Evolutionary conservation across 2,329 filamentous ascomycete species (phyloP), one percentile per base, ranked within the genome.

Genomic region (Dichotomopilus funicola): DNA sequence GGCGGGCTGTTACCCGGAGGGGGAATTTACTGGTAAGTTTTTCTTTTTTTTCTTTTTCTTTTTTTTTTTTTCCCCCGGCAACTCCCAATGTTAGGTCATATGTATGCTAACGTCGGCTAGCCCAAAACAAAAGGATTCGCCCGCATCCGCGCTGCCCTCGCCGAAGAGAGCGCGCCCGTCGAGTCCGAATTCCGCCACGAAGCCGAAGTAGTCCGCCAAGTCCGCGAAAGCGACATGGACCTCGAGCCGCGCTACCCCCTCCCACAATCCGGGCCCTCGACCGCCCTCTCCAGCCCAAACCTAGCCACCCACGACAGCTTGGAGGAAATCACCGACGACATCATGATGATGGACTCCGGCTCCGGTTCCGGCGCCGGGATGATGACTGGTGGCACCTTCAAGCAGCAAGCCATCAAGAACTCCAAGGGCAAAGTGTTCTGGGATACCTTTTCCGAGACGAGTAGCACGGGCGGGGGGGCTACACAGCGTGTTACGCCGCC

Each of bases 81-180:
- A n/a, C n/a, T n/a, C n/a, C n/a, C n/a, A n/a, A n/a, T n/a, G n/a
- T n/a, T n/a, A n/a, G n/a, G n/a, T n/a, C n/a, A n/a, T n/a, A n/a
- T n/a, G n/a, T n/a, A n/a, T 4, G 3, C 19, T 10, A 34, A 46
- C 34, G 12, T 49, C 41, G 95, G 88, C 94, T 94, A 95, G 89
- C 94, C 95, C 10, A 99, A 97, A 76, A 94, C 92, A 0, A 95
- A 96, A 73, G 91, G 87, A 0, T 99, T 99, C 70, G 91, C 91
- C 5, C 86, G 94, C 9, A 96, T 99, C 62, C 85, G 89, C 59
- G 94, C 92, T 7, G 91, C 91, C 3, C 78, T 99, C 0, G 79
- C 89, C 55, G 94, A 99, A 72, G 94, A 99, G 73, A 81, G 83
- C 12, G 84, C 91, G 0, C 94, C 94, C 0, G 78, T 95, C 8